Base-by-base conservation (phyloP, 2,329 filamentous ascomycete species). In the Pseudogymnoascus pannorum region DNA sequence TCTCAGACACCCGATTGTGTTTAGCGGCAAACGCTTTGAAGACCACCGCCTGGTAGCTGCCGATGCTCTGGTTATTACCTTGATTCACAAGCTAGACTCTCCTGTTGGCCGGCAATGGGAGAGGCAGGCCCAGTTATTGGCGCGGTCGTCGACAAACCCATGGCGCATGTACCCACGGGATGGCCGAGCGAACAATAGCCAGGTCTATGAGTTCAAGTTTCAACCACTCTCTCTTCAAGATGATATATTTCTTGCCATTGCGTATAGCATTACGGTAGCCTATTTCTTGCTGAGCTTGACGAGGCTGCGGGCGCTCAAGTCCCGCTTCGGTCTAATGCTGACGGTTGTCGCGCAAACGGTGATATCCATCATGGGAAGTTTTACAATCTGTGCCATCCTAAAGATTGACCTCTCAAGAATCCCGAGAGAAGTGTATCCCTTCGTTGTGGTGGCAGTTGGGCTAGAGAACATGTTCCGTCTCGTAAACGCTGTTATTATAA, bases 181-280 rank as follows among this genome's bases (percentile, higher is more conserved):
- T 65, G 85, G 83, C 7, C 75, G 74, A 18, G 77, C 81, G 33
- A 75, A 75, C 22, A 73, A 75, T 24, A 87, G 81, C 66, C 83
- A 86, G 61, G 77, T 91, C 1, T 92, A 91, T 70, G 87, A 92
- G 72, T 92, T 92, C 70, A 87, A 87, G 63, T 91, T 91, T 69
- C 85, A 84, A 29, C 89, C 89, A 6, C 84, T 92, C 68, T 90
- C 88, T 12, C 72, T 80, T 14, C 78, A 81, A 62, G 89, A 92
- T 70, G 82, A 85, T 58, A 68, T 85, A 22, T 76, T 87, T 38
- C 77, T 93, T 16, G 80, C 81, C 2, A 70, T 85, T 7, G 87
- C 87, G 1, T 92, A 93, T 70, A 73, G 78, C 9, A 73, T 87
- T 26, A 85, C 85, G 54, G 73, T 82, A 0, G 62, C 83, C 5